Evolutionary conservation across 306 rosid genomes (phyloP), one percentile per base, ranked within the genome.

Genomic region (Dicorynia guianensis): DNA sequence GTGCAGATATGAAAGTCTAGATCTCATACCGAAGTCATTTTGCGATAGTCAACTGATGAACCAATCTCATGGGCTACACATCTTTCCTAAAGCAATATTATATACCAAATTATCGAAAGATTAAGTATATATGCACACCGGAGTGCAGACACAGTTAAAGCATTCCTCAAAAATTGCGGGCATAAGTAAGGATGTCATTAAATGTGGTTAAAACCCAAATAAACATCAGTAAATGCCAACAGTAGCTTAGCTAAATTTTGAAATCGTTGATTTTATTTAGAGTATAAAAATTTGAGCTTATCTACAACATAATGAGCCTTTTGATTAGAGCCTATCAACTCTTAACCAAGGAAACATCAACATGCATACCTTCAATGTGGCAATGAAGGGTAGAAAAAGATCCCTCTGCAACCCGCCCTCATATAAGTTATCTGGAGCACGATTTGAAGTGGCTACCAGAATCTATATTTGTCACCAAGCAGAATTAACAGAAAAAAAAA

Each of bases 401-500:
- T 92, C 96, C 84, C 98, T 88, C 80, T 95, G 98, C 77, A 95
- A 79, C 83, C 98, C 98, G 60, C 98, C 96, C 81, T 95, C 98
- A 9, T 95, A 95, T 6, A 95, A 87, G 46, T 82, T 89, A 80
- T 92, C 97, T 19, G 98, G 98, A 56, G 96, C 97, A 76, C 98
- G 98, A 79, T 95, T 95, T 58, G 98, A 95, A 64, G 98, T 95
- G 76, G 97, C 63, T 8, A 95, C 97, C 46, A 95, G 92, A 85
- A 95, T 92, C 98, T 95, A 71, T 36, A 83, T 73, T 88, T 82
- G 79, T 76, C 77, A 72, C 77, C 71, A 54, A 80, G 66, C 82
- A 79, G 66, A 85, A 35, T 56, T 49, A 78, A 40, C 76, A 75
- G 63, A 47, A 79, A 20, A 42, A 3, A 44, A 43, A 6, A 15